phyloP scores from a whole-genome alignment of 129 eudicot species.

The Ambrosia artemisiifolia region DNA sequence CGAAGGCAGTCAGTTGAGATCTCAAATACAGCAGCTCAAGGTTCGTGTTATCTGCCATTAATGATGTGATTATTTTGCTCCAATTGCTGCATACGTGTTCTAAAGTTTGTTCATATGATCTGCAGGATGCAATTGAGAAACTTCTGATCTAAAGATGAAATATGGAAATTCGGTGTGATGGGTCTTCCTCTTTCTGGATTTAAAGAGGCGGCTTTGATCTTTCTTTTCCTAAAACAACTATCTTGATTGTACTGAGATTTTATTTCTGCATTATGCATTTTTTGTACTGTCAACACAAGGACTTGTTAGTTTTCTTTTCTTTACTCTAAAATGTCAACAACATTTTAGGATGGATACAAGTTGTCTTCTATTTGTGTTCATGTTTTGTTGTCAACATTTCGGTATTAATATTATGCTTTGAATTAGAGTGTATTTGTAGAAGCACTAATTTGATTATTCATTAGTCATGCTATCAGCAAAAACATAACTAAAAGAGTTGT shows the following conservation, averaged over 20 bases:
- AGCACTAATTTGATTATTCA: neutral
- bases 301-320: slow-evolving; percentile 2
- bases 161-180: slow-evolving; percentile 58
- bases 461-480: neutral
- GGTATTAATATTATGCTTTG: neutral
- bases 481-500: neutral
- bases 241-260: slow-evolving; percentile 9
- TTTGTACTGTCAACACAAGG: slow-evolving; percentile 3
- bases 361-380: neutral
- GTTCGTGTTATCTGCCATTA: slow-evolving; percentile 20
- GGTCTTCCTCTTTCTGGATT: slow-evolving; percentile 57
- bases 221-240: slow-evolving; percentile 27
- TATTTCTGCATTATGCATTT: slow-evolving; percentile 11
- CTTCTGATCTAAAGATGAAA: slow-evolving; percentile 53
- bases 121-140: slow-evolving; percentile 94
- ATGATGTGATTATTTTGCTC: neutral
- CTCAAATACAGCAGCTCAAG: slow-evolving; percentile 84
- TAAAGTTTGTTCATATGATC: neutral
- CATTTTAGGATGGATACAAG: neutral
- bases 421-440: neutral
- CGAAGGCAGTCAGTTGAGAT: slow-evolving; percentile 81
- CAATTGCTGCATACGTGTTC: neutral
- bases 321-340: neutral
- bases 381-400: neutral
- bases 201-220: slow-evolving; percentile 66